Evolutionary conservation across 768 basidiomycete species (phyloP), one percentile per base, ranked within the genome.

Genomic region (Pholiota molesta): DNA sequence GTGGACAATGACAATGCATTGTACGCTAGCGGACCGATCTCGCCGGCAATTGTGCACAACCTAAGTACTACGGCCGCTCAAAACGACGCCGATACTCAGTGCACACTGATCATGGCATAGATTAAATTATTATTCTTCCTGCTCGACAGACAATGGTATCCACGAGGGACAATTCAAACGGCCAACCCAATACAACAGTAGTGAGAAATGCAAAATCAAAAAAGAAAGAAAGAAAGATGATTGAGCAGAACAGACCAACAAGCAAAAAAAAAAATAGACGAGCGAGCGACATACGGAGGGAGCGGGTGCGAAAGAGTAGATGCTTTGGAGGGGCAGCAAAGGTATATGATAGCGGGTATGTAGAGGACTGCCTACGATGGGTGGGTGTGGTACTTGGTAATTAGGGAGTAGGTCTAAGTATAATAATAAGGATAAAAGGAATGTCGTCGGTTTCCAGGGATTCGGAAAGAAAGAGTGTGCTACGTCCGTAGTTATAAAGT

Each of bases 141-240:
- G 45, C 57, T 51, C 28, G 57, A 33, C 31, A 23, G 40, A 31
- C 17, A 26, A 16, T 23, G 19, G 16, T 47, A 8, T 33, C 53
- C 21, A 42, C 55, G 55, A 56, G 55, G 37, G 55, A 10, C 47
- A 65, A 49, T 59, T 61, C 49, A 59, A 55, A 57, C 57, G 62
- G 44, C 53, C 64, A 63, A 39, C 53, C 58, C 47, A 66, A 21
- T 66, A 67, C 63, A 69, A 67, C 63, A 66, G 59, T 44, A 51
- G 23, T 10, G 21, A 47, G 33, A 61, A 60, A 62, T 54, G 57
- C 60, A 55, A 54, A 49, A 17, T 49, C 16, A 52, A 39, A 57
- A 52, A 44, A 60, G 35, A 61, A 52, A 64, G 26, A 64, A 55
- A 52, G 57, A 61, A 57, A 59, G 40, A 57, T 60, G 49, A 60